These are phyloP conservation scores for Cymodocea nodosa DNA, from an alignment of 116 monocot species.

Conservation along the genomic window DNA sequence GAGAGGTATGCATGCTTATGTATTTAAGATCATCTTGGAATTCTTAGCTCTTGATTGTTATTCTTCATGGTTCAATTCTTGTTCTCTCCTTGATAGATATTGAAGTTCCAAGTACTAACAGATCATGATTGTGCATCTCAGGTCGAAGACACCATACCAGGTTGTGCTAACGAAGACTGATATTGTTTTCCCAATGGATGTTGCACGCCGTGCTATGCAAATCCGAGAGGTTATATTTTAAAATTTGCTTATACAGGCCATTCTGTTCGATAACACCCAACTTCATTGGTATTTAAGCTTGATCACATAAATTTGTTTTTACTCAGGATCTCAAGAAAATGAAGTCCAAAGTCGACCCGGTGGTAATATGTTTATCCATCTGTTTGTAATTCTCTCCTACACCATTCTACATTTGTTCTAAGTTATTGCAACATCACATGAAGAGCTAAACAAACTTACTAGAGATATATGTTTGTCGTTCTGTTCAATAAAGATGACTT, in stretches of 20 bases:
- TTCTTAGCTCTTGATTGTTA: not conserved
- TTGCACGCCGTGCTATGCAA: slow-evolving; percentile 96
- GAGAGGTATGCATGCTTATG: slow-evolving; percentile 48
- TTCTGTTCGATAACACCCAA: not conserved
- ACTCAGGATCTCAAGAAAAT: slow-evolving; percentile 65
- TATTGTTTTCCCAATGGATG: slow-evolving; percentile 85
- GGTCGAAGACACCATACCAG: slow-evolving; percentile 84
- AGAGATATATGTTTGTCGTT: not conserved
- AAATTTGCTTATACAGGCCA: not conserved
- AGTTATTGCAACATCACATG: not conserved
- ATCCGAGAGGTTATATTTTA: slow-evolving; percentile 73
- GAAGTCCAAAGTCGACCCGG: slow-evolving; percentile 62
- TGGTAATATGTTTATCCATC: slow-evolving; percentile 34
- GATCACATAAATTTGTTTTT: slow-evolving; percentile 2
- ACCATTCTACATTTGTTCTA: too few species aligned
- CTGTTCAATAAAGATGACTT: not conserved
- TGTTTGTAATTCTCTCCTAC: not conserved
- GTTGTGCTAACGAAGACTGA: slow-evolving; percentile 95
- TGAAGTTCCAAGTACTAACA: not conserved
- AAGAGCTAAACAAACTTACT: not conserved
- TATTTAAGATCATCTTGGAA: not conserved
- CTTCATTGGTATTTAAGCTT: not conserved
- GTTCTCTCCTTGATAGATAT: not conserved
- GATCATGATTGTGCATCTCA: slow-evolving; percentile 9
- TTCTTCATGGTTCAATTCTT: not conserved